phyloP scores from a whole-genome alignment of 768 basidiomycete genomes.

The Leccinellum luteum region DNA sequence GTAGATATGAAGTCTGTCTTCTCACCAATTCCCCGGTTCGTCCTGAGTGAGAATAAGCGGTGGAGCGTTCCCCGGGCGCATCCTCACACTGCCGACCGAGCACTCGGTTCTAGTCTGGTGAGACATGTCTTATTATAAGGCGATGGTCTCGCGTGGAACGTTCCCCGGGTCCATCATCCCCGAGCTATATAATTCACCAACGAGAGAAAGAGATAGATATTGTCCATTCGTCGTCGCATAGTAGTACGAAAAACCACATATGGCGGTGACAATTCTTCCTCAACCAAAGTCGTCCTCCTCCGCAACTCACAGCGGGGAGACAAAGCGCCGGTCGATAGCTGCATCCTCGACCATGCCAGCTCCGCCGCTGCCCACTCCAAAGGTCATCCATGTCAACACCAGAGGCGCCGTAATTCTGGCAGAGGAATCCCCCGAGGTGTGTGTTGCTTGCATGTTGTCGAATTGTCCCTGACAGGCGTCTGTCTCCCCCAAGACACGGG shows the following conservation, averaged over 20 bases:
- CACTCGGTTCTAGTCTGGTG: neutral
- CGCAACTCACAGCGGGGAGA: constrained; percentile 9
- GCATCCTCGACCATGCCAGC: constrained; percentile 37
- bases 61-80: neutral
- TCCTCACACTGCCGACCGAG: neutral
- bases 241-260: neutral
- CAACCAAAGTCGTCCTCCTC: neutral
- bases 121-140: neutral
- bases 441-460: constrained; percentile 21
- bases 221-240: neutral
- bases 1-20: constrained; percentile 5
- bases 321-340: constrained; percentile 14
- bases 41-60: neutral
- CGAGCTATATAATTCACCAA: neutral
- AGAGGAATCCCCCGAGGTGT: constrained; percentile 92
- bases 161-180: neutral
- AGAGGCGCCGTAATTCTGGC: constrained; percentile 90
- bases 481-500: constrained; percentile 60
- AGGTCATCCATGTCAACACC: constrained; percentile 92
- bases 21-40: neutral
- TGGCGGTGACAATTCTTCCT: constrained; percentile 17
- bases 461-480: constrained; percentile 5
- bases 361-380: constrained; percentile 74
- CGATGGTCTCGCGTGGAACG: neutral
- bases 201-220: constrained; percentile 3